phyloP scores from a whole-genome alignment of 306 rosid species.

The Acmispon strigosus region DNA sequence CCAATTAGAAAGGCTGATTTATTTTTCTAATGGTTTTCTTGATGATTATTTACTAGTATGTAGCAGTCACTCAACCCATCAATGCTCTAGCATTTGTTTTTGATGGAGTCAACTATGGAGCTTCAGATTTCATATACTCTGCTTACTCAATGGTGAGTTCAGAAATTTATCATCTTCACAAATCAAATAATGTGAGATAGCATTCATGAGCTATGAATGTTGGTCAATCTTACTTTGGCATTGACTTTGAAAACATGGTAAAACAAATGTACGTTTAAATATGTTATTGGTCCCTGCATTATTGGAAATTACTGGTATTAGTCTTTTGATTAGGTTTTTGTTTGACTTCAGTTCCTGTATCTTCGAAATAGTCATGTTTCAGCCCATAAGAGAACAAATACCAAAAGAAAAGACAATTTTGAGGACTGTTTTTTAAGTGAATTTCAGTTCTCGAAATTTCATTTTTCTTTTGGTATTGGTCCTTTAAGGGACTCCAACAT shows the following conservation, averaged over 20 bases:
- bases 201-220: not conserved
- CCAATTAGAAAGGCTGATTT: not conserved
- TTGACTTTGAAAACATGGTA: not conserved
- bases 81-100: conserved; percentile 83
- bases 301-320: too few relatives aligned
- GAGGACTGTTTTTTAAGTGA: too few relatives aligned
- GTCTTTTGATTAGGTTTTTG: too few relatives aligned
- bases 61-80: conserved; percentile 86
- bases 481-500: too few relatives aligned
- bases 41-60: conserved; percentile 49
- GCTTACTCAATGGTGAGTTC: conserved; percentile 79
- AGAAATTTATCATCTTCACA: not conserved
- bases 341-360: too few relatives aligned
- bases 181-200: not conserved
- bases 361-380: too few relatives aligned
- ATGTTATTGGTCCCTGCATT: too few relatives aligned
- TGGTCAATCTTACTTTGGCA: not conserved
- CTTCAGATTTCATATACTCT: conserved; percentile 78
- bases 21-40: not conserved
- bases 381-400: too few relatives aligned
- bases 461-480: too few relatives aligned
- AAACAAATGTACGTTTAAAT: too few relatives aligned
- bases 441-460: too few relatives aligned
- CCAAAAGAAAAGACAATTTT: too few relatives aligned
- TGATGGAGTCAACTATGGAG: conserved; percentile 84